Evolutionary conservation across 1,139 yeast genomes (phyloP).

Genomic region (Suhomyces yuchorum): DNA sequence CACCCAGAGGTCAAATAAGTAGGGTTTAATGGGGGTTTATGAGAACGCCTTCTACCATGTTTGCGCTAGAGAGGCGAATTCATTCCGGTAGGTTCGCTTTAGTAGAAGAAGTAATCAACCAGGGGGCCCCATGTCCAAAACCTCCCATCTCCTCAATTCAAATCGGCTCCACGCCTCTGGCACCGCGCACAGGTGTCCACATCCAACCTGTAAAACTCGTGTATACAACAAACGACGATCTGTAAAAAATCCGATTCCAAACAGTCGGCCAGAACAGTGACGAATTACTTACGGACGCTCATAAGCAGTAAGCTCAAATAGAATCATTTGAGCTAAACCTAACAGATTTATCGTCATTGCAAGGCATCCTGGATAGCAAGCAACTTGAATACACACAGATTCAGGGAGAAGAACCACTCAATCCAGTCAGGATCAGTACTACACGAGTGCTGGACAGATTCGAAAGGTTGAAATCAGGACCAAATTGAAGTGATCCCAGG

Average conservation of each 20-base stretch:
- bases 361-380: conserved; percentile 3
- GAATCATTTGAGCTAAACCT: background rate
- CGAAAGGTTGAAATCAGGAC: conserved; percentile 2
- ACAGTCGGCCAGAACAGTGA: conserved; percentile 12
- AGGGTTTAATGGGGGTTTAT: background rate
- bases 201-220: conserved; percentile 13
- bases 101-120: too few species aligned
- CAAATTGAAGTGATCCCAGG: conserved; percentile 3
- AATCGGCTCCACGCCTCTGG: background rate
- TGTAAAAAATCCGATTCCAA: conserved; percentile 14
- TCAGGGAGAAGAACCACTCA: background rate
- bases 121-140: too few species aligned
- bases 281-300: conserved; percentile 10
- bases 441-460: conserved; percentile 3
- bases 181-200: conserved; percentile 10
- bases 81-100: too few species aligned
- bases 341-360: conserved; percentile 1
- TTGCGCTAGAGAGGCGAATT: too few species aligned
- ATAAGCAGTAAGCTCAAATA: background rate
- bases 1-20: background rate
- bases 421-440: conserved; percentile 2
- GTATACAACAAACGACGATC: conserved; percentile 15
- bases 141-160: background rate
- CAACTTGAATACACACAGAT: background rate
- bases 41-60: too few species aligned